phyloP scores from a whole-genome alignment of 257 asterid genomes.

The Ilex aquifolium region DNA sequence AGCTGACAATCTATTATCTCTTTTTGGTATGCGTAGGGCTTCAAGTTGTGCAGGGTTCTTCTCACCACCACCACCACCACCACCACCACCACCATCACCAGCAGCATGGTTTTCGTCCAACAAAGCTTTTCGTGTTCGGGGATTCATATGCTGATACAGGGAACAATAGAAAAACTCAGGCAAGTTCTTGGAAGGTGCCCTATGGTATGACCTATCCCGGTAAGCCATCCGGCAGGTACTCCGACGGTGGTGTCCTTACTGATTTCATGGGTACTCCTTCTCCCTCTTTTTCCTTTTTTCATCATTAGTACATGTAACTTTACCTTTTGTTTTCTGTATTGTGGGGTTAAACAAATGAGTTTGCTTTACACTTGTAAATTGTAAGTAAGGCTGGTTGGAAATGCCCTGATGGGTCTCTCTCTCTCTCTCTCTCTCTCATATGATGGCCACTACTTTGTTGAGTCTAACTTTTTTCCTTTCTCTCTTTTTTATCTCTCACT shows the following conservation, averaged over 20 bases:
- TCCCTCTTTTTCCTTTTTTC: constrained; percentile 5
- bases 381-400: background rate
- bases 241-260: constrained; percentile 89
- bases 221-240: constrained; percentile 86
- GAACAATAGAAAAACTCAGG: constrained; percentile 44
- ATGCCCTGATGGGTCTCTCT: too few relatives aligned
- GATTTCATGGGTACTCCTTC: constrained; percentile 59
- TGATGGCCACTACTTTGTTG: too few relatives aligned
- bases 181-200: constrained; percentile 66
- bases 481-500: too few relatives aligned
- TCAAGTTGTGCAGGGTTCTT: constrained; percentile 17
- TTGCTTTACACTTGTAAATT: constrained; percentile 11
- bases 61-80: constrained; percentile 10
- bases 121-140: constrained; percentile 82
- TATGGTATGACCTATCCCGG: constrained; percentile 92
- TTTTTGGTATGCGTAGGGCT: background rate
- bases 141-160: constrained; percentile 96
- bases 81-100: background rate
- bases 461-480: too few relatives aligned
- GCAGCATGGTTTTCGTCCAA: constrained; percentile 20
- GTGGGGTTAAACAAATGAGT: constrained; percentile 17
- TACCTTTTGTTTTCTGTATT: constrained; percentile 32
- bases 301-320: constrained; percentile 31
- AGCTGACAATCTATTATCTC: too few relatives aligned
- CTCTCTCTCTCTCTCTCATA: too few relatives aligned